Base-by-base conservation (phyloP, 768 basidiomycete genomes). In the Phylloporus sp. region DNA sequence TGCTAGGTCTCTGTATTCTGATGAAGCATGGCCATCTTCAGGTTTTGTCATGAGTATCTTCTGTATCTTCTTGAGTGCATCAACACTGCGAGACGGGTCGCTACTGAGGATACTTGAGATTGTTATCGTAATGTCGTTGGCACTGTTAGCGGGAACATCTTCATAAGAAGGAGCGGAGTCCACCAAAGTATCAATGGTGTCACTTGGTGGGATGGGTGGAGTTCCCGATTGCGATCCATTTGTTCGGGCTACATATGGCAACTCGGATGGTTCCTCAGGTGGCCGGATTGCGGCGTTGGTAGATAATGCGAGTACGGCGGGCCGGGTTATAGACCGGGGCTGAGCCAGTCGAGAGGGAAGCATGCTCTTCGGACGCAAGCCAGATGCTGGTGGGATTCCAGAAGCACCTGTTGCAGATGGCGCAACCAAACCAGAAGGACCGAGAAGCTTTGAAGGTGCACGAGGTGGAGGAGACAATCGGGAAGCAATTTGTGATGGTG, bases 21-120 rank as follows among this genome's bases (percentile, higher is more conserved):
- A 75, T 20, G 79, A 83, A 6, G 82, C 76, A 27, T 81, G 81
- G 6, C 87, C 89, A 20, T 79, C 78, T 47, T 92, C 88, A 10
- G 91, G 84, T 11, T 83, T 80, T 12, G 86, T 73, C 50, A 86
- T 80, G 22, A 99, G 76, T 54, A 91, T 87, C 64, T 85, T 87
- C 66, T 98, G 94, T 47, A 97, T 81, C 63, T 82, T 87, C 75
- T 99, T 99, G 61, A 99, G 74, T 0, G 93, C 91, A 54, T 98
- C 94, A 24, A 97, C 93, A 61, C 91, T 92, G 24, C 86, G 80
- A 20, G 80, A 72, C 0, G 91, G 80, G 73, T 97, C 92, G 54
- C 85, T 89, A 64, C 90, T 92, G 43, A 95, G 77, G 47, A 95
- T 92, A 52, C 86, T 91, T 26, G 88, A 93, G 54, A 97, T 95